These are phyloP conservation scores for Kluyveromyces starmeri DNA, from an alignment of 805 yeast genomes.

Conservation along the genomic window DNA sequence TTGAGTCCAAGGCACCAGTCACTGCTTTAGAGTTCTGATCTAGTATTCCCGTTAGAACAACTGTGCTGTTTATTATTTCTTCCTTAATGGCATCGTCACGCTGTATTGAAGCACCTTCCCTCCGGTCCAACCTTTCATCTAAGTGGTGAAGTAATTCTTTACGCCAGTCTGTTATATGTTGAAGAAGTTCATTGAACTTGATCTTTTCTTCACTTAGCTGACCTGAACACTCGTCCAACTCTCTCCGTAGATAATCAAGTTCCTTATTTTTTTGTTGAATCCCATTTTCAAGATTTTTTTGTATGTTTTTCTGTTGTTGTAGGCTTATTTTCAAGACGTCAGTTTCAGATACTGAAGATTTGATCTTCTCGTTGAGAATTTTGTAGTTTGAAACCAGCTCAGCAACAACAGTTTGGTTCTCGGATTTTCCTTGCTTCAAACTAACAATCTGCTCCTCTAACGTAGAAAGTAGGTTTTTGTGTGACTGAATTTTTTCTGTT, in stretches of 20 bases:
- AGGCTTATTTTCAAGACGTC: constrained; percentile 17
- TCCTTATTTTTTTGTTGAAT: constrained; percentile 25
- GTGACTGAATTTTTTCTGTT: constrained; percentile 15
- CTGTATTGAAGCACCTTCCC: constrained; percentile 14
- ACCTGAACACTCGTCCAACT: constrained; percentile 37
- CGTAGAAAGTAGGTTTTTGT: constrained; percentile 15
- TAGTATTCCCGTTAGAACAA: background rate
- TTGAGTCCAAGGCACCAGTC: background rate
- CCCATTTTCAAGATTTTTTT: constrained; percentile 15
- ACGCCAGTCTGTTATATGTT: constrained; percentile 9
- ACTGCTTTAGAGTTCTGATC: too few species aligned
- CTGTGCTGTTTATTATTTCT: constrained; percentile 7
- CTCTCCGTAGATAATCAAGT: constrained; percentile 28
- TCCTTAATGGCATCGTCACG: background rate
- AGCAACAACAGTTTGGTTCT: constrained; percentile 15
- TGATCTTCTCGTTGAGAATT: constrained; percentile 12
- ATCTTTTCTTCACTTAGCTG: constrained; percentile 40
- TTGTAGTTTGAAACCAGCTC: constrained; percentile 21
- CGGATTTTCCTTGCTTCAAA: constrained; percentile 18
- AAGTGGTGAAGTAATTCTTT: constrained; percentile 13
- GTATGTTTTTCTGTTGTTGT: constrained; percentile 19
- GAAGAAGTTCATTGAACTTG: constrained; percentile 21
- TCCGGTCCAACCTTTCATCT: constrained; percentile 14
- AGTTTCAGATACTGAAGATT: constrained; percentile 17
- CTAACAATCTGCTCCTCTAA: constrained; percentile 19